Evolutionary conservation across 2,329 filamentous ascomycete genomes (phyloP), one percentile per base, ranked within the genome.

Genomic region (Simplicillium aogashimaense): DNA sequence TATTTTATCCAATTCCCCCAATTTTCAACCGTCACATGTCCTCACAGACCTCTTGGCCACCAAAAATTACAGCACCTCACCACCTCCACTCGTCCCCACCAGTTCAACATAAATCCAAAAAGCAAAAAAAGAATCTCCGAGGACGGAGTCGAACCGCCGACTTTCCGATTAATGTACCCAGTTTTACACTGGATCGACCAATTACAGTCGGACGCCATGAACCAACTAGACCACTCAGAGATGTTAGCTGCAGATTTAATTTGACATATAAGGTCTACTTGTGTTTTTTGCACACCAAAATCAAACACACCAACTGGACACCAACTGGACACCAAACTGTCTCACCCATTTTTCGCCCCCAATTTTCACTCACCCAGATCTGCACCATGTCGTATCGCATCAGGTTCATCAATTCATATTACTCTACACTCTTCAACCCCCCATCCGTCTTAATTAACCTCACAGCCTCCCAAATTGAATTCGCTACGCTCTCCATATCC

Each of bases 401-500:
- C n/a, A n/a, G n/a, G n/a, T n/a, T 12, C 34, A 17, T 18, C 34
- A 36, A 15, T 32, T 35, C 16, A 29, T 33, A 34, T 50, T 35
- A 55, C 38, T 45, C 31, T 7, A 76, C 64, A 17, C 47, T 61
- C 48, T 74, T 65, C 37, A 74, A 67, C 16, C 47, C 51, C 28
- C 47, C 60, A 1, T 72, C 72, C 14, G 69, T 50, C 50, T 71
- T 66, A 9, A 25, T 9, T 9, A 25, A 25, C 0, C 73, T 50
- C 1, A 75, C 72, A 45, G 67, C 63, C 33, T 54, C 57, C 76
- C 75, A 79, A 17, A 82, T 63, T 50, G 66, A 65, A 42, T 70
- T 68, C 6, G 66, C 66, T 7, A 82, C 74, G 43, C 72, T 76
- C 36, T 78, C 75, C 2, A 76, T 65, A 2, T 60, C 67, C 2